Conservation (phyloP, 1,139 yeast species). For the Scheffersomyces stambukii region DNA sequence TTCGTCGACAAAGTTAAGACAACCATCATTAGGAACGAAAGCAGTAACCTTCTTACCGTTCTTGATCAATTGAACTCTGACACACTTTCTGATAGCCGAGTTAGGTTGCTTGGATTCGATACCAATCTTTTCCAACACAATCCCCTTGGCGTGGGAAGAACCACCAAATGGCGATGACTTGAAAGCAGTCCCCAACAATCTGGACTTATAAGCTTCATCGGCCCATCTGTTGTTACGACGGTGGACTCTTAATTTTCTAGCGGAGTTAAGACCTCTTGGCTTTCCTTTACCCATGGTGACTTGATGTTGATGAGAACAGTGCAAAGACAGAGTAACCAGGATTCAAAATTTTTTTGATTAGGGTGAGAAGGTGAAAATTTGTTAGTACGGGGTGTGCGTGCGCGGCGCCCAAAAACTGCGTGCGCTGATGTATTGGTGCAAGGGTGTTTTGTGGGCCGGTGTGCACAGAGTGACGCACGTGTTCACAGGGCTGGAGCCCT, state of each 20-base stretch:
- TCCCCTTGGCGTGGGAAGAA: conserved; percentile 99
- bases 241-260: conserved; percentile 99
- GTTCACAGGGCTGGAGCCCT: too few relatives aligned
- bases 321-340: conserved; percentile 1
- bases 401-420: too few relatives aligned
- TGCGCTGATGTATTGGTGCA: too few relatives aligned
- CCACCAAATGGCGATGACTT: conserved; percentile 99
- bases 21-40: conserved; percentile 99
- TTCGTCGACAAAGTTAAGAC: conserved; percentile 99
- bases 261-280: conserved; percentile 99
- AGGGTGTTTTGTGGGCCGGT: too few relatives aligned
- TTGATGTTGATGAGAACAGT: conserved; percentile 4
- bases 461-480: too few relatives aligned
- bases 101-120: conserved; percentile 99
- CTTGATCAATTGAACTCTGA: conserved; percentile 99
- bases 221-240: conserved; percentile 99
- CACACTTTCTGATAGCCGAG: conserved; percentile 99
- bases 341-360: conserved; percentile 3
- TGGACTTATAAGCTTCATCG: conserved; percentile 95
- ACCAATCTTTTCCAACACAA: conserved; percentile 99
- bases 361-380: not conserved
- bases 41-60: conserved; percentile 99
- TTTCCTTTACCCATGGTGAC: conserved; percentile 76
- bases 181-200: conserved; percentile 99
- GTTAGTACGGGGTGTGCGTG: too few relatives aligned